Evolutionary conservation across 1,139 yeast species (phyloP).

Genomic region (Pichia sp.): DNA sequence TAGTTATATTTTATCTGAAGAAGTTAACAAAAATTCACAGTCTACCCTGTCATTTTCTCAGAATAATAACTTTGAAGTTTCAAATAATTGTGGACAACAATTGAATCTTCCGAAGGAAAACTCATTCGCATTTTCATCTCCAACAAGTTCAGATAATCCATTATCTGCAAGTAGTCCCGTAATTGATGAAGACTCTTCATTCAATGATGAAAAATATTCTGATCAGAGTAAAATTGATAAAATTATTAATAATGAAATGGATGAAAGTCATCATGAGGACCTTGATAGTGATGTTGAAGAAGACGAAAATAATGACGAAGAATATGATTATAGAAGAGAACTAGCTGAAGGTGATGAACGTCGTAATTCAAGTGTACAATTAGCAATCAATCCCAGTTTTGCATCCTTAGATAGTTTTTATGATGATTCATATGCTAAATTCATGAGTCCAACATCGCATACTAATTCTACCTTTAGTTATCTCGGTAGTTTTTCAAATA

Average conservation of each 20-base stretch:
- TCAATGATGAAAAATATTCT: too few relatives aligned
- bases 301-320: too few relatives aligned
- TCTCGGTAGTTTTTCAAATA: constrained; percentile 1
- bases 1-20: constrained; percentile 26
- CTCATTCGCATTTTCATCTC: background rate
- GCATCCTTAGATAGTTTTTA: constrained; percentile 72
- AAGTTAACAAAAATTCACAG: constrained; percentile 5
- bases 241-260: too few relatives aligned
- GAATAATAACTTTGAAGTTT: background rate
- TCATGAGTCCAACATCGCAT: constrained; percentile 4
- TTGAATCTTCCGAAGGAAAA: too few relatives aligned
- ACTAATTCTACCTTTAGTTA: background rate
- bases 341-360: constrained; percentile 9
- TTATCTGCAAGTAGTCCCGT: constrained; percentile 3
- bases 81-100: too few relatives aligned
- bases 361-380: constrained; percentile 28
- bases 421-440: constrained; percentile 38
- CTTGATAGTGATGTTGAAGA: too few relatives aligned
- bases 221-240: too few relatives aligned
- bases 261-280: background rate
- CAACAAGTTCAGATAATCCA: background rate
- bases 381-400: constrained; percentile 68
- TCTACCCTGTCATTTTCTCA: constrained; percentile 1
- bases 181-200: too few relatives aligned
- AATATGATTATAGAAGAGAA: constrained; percentile 28